phyloP scores from a whole-genome alignment of 2,329 filamentous ascomycete species.

The Dothideomycetes sp. region DNA sequence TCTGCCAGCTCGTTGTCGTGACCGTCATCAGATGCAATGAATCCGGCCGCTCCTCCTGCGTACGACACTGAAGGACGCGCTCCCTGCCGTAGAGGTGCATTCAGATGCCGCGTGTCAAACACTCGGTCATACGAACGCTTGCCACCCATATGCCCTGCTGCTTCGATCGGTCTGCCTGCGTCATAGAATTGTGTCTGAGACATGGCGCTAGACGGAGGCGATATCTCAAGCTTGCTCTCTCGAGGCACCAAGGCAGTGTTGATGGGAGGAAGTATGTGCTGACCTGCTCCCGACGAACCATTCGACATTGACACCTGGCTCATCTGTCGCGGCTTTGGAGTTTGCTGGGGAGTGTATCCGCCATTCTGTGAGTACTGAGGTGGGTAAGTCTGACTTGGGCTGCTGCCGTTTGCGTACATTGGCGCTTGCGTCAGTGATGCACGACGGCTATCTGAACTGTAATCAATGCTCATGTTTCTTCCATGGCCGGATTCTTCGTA shows the following conservation, averaged over 20 bases:
- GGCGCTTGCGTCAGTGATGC: constrained; percentile 32
- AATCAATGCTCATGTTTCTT: constrained; percentile 33
- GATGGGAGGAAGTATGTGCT: constrained; percentile 34
- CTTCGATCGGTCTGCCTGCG: constrained; percentile 13
- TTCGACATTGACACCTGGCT: constrained; percentile 15
- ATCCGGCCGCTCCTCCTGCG: no score
- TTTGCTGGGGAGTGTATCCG: constrained; percentile 22
- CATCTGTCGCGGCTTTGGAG: constrained; percentile 17
- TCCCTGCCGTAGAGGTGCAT: constrained; percentile 35
- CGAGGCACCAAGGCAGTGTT: constrained; percentile 30
- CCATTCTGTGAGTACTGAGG: constrained; percentile 27
- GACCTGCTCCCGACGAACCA: constrained; percentile 14
- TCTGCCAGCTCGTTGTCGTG: constrained; percentile 23
- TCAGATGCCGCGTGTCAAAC: constrained; percentile 36
- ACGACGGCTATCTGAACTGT: constrained; percentile 32
- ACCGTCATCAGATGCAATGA: constrained; percentile 26
- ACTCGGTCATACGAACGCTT: constrained; percentile 40
- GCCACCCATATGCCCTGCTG: constrained; percentile 26
- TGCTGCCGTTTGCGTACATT: constrained; percentile 21
- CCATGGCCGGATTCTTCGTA: constrained; percentile 29
- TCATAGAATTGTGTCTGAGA: constrained; percentile 18
- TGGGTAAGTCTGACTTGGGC: constrained; percentile 25
- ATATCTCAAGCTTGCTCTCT: constrained; percentile 32
- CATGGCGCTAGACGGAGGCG: constrained; percentile 36
- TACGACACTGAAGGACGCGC: constrained; percentile 28